Conservation (phyloP, 306 rosid genomes). For the Delonix regia region DNA sequence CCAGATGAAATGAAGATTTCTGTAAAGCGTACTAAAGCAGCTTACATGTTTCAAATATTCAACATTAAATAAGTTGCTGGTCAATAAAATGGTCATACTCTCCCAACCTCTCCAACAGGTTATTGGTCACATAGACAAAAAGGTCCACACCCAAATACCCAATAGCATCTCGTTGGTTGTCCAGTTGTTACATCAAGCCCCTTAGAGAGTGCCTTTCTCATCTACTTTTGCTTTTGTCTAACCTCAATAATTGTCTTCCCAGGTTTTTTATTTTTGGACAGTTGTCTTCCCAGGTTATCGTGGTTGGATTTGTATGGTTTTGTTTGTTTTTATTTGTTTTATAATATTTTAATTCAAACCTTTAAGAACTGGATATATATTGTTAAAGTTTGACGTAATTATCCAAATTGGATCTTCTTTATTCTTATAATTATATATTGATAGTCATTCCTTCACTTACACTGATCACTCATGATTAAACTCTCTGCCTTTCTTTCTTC, state of each 20-base stretch:
- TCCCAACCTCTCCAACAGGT: background rate
- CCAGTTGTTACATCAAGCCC: background rate
- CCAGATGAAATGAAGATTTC: no score
- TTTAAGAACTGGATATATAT: background rate
- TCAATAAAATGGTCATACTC: background rate
- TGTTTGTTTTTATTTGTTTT: background rate
- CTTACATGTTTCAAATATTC: background rate
- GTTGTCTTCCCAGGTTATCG: background rate
- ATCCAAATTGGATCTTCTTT: background rate
- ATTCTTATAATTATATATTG: no score
- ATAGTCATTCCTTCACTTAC: background rate
- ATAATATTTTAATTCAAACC: background rate
- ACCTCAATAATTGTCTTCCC: background rate
- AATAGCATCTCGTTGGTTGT: background rate
- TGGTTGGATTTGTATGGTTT: background rate
- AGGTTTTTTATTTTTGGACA: no score
- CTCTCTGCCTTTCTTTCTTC: background rate
- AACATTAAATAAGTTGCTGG: no score
- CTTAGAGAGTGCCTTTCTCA: background rate
- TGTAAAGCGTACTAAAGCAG: background rate
- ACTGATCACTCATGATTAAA: background rate
- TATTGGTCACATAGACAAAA: background rate
- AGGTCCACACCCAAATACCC: background rate
- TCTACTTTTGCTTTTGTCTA: background rate
- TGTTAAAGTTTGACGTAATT: background rate